Conservation (phyloP, 2,329 filamentous ascomycete genomes). For the Aspergillus nomiae region DNA sequence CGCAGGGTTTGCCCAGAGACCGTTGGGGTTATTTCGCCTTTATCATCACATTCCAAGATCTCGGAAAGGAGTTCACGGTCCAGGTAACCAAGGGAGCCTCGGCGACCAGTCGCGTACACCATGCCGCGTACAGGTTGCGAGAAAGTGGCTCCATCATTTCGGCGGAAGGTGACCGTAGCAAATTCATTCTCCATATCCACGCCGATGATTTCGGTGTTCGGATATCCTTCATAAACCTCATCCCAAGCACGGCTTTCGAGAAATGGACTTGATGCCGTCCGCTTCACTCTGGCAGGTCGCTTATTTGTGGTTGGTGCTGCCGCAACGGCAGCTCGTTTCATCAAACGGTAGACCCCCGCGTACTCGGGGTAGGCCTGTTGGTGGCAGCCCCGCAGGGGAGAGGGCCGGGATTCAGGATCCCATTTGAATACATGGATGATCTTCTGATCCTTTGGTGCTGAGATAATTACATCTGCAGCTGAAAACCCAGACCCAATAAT, state of each 20-base stretch:
- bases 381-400: constrained; percentile 61
- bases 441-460: constrained; percentile 50
- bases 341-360: constrained; percentile 60
- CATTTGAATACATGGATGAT: constrained; percentile 64
- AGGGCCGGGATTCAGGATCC: constrained; percentile 58
- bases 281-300: constrained; percentile 29
- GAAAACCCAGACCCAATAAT: constrained; percentile 65
- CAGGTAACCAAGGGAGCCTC: constrained; percentile 57
- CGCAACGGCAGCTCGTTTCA: constrained; percentile 55
- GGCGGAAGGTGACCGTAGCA: constrained; percentile 48
- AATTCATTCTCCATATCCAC: constrained; percentile 34
- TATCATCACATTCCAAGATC: constrained; percentile 39
- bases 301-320: constrained; percentile 20
- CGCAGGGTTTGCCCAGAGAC: constrained; percentile 58
- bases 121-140: constrained; percentile 51
- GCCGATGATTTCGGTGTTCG: constrained; percentile 53
- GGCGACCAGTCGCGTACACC: constrained; percentile 59
- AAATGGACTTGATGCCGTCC: constrained; percentile 48
- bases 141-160: constrained; percentile 46
- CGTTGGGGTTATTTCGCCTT: constrained; percentile 26
- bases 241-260: constrained; percentile 53
- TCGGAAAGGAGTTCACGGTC: constrained; percentile 49
- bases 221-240: constrained; percentile 55
- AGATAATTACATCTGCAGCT: constrained; percentile 63
- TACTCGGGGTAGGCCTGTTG: constrained; percentile 65